Conservation (phyloP, 441 rosid species). For the Croton setiger region DNA sequence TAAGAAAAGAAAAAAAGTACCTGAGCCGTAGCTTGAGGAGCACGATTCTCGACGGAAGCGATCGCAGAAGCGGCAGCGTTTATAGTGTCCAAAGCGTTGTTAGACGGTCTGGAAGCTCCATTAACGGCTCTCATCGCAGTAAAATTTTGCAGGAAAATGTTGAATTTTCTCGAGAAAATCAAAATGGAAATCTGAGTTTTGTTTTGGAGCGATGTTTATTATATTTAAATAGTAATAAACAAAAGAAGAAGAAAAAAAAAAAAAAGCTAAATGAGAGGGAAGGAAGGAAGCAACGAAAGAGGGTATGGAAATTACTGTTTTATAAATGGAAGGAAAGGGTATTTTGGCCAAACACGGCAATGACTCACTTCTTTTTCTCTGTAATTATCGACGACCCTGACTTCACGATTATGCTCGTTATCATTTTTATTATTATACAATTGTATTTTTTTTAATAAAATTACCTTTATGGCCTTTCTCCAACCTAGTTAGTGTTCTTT, state of each 20-base stretch:
- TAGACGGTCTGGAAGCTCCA: constrained; percentile 36
- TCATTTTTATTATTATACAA: too few species aligned
- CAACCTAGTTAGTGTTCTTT: too few species aligned
- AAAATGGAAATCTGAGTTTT: constrained; percentile 9
- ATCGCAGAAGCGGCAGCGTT: constrained; percentile 86
- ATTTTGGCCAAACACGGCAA: constrained; percentile 57
- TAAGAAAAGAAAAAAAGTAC: constrained; percentile 17
- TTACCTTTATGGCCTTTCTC: not conserved
- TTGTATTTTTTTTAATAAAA: too few species aligned
- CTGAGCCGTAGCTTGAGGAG: constrained; percentile 54
- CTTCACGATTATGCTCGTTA: not conserved
- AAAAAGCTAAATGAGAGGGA: too few species aligned
- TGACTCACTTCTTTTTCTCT: constrained; percentile 23
- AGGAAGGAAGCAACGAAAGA: not conserved
- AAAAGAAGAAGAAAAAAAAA: too few species aligned
- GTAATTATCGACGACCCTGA: constrained; percentile 24
- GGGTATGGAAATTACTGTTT: not conserved
- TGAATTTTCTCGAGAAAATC: constrained; percentile 22
- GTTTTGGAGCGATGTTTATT: not conserved
- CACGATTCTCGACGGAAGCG: constrained; percentile 71
- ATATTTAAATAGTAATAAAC: not conserved
- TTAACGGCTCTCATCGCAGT: constrained; percentile 41
- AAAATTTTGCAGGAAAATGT: constrained; percentile 18
- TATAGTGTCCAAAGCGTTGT: constrained; percentile 56
- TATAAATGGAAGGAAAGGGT: constrained; percentile 5